These are phyloP conservation scores for Mentha longifolia DNA, from an alignment of 257 asterid genomes.

Conservation along the genomic window DNA sequence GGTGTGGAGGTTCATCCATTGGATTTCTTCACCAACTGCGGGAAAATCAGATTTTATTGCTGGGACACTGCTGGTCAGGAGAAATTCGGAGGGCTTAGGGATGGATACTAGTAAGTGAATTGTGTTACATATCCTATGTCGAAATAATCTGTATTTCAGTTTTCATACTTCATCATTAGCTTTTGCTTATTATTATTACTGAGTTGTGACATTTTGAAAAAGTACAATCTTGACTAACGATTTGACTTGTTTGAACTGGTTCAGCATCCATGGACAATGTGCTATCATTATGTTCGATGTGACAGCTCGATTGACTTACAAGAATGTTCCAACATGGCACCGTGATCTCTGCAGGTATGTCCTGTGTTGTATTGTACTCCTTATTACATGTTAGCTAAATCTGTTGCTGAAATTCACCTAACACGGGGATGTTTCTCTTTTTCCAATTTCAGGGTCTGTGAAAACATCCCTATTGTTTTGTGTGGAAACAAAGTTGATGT, in stretches of 20 bases:
- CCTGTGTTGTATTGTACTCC: background rate
- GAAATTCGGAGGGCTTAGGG: conserved; percentile 82
- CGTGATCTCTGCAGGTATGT: conserved; percentile 80
- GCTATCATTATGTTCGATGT: conserved; percentile 87
- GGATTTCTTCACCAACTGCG: conserved; percentile 83
- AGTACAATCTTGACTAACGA: background rate
- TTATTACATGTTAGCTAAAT: background rate
- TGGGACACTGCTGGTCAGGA: conserved; percentile 91
- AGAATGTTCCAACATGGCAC: conserved; percentile 88
- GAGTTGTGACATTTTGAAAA: background rate
- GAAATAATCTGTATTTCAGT: too few species aligned
- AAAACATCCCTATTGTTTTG: conserved; percentile 68
- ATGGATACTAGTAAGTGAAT: conserved; percentile 78
- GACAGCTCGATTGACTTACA: conserved; percentile 79
- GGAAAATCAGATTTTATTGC: conserved; percentile 73
- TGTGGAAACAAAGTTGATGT: conserved; percentile 85
- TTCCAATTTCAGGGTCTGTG: conserved; percentile 57
- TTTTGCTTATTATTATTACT: background rate
- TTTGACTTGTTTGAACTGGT: conserved; percentile 16
- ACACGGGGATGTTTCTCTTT: background rate
- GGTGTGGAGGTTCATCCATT: conserved; percentile 86
- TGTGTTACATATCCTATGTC: background rate
- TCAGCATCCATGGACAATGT: conserved; percentile 84
- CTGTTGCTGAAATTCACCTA: background rate
- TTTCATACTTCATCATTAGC: too few species aligned